These are phyloP conservation scores for Acanthamoeba quina DNA, from an alignment of 208 protist species.

Conservation along the genomic window DNA sequence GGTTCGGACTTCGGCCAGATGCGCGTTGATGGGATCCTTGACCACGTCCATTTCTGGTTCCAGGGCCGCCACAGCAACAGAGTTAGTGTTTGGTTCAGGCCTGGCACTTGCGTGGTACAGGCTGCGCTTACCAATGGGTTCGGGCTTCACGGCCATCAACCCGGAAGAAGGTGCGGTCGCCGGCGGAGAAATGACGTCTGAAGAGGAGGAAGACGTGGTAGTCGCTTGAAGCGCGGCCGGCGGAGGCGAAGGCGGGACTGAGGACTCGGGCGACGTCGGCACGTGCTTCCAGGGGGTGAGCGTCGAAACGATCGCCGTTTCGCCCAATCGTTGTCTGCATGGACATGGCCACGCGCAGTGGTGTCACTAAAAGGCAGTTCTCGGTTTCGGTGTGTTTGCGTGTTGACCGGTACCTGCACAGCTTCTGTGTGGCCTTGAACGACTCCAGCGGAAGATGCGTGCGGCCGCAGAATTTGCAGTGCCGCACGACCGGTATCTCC, in stretches of 20 bases:
- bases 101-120: neutral
- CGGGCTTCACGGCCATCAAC: neutral
- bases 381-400: too few species aligned
- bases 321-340: neutral
- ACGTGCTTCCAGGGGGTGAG: constrained; percentile 19
- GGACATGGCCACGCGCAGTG: neutral
- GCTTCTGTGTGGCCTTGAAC: constrained; percentile 47
- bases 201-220: neutral
- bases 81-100: neutral
- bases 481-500: neutral
- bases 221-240: neutral
- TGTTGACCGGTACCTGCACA: neutral
- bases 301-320: neutral
- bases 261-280: neutral
- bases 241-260: neutral
- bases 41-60: neutral
- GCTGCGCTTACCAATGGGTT: neutral
- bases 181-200: neutral
- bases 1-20: neutral
- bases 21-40: constrained; percentile 6
- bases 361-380: too few species aligned
- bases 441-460: neutral
- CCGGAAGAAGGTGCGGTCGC: neutral
- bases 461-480: constrained; percentile 60
- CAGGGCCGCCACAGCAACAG: neutral